Evolutionary conservation across 768 basidiomycete genomes (phyloP).

Genomic region (Rhodotorula sphaerocarpa): DNA sequence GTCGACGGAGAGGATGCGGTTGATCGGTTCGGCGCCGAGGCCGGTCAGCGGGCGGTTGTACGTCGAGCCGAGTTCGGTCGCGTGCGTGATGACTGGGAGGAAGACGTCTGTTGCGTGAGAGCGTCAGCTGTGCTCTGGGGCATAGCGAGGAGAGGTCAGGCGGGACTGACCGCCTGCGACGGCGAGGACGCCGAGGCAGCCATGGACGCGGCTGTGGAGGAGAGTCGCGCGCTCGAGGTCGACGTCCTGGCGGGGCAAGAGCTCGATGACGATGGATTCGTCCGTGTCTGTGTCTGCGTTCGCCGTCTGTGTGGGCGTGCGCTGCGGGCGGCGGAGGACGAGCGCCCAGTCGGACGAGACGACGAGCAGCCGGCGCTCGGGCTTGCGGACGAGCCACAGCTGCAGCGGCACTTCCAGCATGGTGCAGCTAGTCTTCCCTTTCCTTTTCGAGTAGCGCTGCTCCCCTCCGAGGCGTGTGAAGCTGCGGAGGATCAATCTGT

Average conservation of each 20-base stretch:
- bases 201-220: slow-evolving; percentile 45
- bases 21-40: slow-evolving; percentile 54
- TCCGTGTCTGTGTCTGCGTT: background rate
- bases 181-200: slow-evolving; percentile 25
- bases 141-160: background rate
- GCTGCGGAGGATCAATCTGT: too few relatives aligned
- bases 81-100: slow-evolving; percentile 67
- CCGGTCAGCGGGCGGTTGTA: slow-evolving; percentile 49
- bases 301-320: background rate
- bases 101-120: slow-evolving; percentile 58
- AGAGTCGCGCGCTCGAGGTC: slow-evolving; percentile 58
- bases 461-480: slow-evolving; percentile 23
- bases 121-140: background rate
- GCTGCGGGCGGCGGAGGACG: slow-evolving; percentile 8
- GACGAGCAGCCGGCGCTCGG: slow-evolving; percentile 9
- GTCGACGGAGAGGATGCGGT: slow-evolving; percentile 75
- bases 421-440: background rate
- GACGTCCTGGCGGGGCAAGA: slow-evolving; percentile 64
- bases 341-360: slow-evolving; percentile 13
- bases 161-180: slow-evolving; percentile 21
- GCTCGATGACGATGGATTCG: slow-evolving; percentile 59
- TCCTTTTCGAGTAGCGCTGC: background rate
- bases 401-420: background rate
- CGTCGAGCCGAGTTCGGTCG: slow-evolving; percentile 53
- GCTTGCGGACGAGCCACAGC: slow-evolving; percentile 17